phyloP scores from a whole-genome alignment of 768 basidiomycete species.

The Macrolepiota fuliginosa region DNA sequence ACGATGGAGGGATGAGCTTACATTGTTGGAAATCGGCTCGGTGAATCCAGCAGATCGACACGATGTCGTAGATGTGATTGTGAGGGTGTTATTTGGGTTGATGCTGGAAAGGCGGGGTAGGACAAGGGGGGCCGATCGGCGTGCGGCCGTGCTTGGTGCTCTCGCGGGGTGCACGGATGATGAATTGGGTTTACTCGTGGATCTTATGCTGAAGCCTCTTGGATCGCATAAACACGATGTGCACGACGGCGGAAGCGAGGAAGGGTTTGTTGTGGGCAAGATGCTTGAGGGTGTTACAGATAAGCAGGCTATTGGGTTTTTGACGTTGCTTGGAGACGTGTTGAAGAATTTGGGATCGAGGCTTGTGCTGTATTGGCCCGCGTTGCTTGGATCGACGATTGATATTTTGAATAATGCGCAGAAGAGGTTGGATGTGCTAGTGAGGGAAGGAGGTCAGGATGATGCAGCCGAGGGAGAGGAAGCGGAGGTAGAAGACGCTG shows the following conservation, averaged over 20 bases:
- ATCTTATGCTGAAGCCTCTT: constrained; percentile 85
- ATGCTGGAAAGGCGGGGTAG: constrained; percentile 82
- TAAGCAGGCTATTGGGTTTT: constrained; percentile 80
- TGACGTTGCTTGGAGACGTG: constrained; percentile 83
- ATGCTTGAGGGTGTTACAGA: constrained; percentile 31
- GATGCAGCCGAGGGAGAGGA: constrained; percentile 20
- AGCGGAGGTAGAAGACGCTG: constrained; percentile 26
- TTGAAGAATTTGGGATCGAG: constrained; percentile 79
- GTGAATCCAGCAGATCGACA: constrained; percentile 54
- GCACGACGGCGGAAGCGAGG: constrained; percentile 19
- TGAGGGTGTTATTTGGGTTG: constrained; percentile 81
- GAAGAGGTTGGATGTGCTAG: constrained; percentile 39
- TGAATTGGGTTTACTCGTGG: constrained; percentile 76
- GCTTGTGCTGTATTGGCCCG: constrained; percentile 68
- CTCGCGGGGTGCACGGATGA: constrained; percentile 67
- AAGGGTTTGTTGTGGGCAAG: constrained; percentile 8
- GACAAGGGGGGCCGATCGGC: constrained; percentile 61
- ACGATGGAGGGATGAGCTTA: constrained; percentile 86
- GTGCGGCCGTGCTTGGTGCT: constrained; percentile 71
- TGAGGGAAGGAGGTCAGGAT: constrained; percentile 19
- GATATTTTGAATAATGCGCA: constrained; percentile 69
- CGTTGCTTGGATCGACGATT: constrained; percentile 67
- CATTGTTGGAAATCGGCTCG: constrained; percentile 60
- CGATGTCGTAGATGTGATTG: constrained; percentile 66
- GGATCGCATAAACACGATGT: constrained; percentile 29